Base-by-base conservation (phyloP, 768 basidiomycete genomes). In the Lactarius sanguifluus region DNA sequence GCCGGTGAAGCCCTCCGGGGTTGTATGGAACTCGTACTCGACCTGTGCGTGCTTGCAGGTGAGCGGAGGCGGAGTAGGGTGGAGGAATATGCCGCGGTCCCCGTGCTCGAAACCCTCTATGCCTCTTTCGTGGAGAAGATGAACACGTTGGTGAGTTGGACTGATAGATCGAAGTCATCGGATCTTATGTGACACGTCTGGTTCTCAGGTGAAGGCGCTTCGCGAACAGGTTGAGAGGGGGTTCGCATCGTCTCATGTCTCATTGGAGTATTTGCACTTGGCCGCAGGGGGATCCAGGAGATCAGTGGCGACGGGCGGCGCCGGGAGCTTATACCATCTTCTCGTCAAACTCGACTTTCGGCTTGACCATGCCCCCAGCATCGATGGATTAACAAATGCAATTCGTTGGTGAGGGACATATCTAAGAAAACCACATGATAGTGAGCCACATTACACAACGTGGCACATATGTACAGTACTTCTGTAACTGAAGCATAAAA, bases 81-180 rank as follows among this genome's bases (percentile, higher is more conserved):
- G 69, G 76, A 85, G 67, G 90, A 92, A 69, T 86, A 89, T 71
- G 79, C 85, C 65, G 91, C 88, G n/a, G 82, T 82, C 5, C 79
- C 80, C 1, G 64, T 78, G 67, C 77, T 91, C 3, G 84, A 85
- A 56, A 80, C 84, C 9, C 76, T 91, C 5, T 84, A 81, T 69
- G 63, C 71, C 7, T 79, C 80, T 60, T 91, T 91, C 72, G 77
- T 80, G 23, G 73, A 75, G 41, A 88, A 83, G 72, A 84, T 89
- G 80, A 70, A 77, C 0, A 80, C 78, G 2, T 72, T 92, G 75
- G 91, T 91, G 68, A 69, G 88, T 78, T 25, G 47, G 34, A 16
- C 30, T 7, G 61, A 57, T 30, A 64, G 50, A 38, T 25, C 12
- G 20, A n/a, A n/a, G 20, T 41, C 3, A 52, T 13, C 28, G n/a